Evolutionary conservation across 331 rosid species (phyloP), one percentile per base, ranked within the genome.

Genomic region (Malus hybrid): DNA sequence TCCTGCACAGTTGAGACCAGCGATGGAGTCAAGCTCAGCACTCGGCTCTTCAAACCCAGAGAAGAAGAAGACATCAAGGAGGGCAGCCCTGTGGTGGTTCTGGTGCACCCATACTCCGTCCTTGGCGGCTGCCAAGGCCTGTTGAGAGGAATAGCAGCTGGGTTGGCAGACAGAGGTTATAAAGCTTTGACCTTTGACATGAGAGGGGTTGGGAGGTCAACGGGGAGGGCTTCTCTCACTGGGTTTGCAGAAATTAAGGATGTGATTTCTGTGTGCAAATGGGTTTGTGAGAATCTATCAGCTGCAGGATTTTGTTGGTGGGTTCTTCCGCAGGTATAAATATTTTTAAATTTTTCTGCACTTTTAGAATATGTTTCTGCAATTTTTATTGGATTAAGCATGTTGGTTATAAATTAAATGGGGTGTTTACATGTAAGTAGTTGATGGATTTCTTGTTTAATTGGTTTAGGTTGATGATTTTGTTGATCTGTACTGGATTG

Each of bases 111-210:
- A 0, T 92, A 85, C 77, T 88, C 99, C n/a, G 22, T 94, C 44
- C 27, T 94, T 44, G 97, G 99, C 15, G 99, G 97, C 15, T 92
- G 85, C 8, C 99, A 92, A 69, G 97, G 89, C 44, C 96, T 90
- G 3, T 86, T 94, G 74, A 83, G 78, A 80, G 97, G 97, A 18
- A 87, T 94, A 2, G 97, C 97, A 2, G 75, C 80, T 80, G 87
- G 85, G 16, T 76, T 90, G 67, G 97, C 97, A 5, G 81, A 61
- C 1, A 77, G 84, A 18, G 99, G 99, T 31, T 86, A 62, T 46
- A 76, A 46, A 5, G 87, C 97, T 5, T 76, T 89, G 55, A 92
- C 97, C 50, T 92, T 94, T 65, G 99, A 94, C 75, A 88, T 89
- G 93, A 84, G 99, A 70, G 97, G 97, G 48, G 94, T 89, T 71